Base-by-base conservation (phyloP, 805 yeast species). In the Lipomyces spencermartinsiae region DNA sequence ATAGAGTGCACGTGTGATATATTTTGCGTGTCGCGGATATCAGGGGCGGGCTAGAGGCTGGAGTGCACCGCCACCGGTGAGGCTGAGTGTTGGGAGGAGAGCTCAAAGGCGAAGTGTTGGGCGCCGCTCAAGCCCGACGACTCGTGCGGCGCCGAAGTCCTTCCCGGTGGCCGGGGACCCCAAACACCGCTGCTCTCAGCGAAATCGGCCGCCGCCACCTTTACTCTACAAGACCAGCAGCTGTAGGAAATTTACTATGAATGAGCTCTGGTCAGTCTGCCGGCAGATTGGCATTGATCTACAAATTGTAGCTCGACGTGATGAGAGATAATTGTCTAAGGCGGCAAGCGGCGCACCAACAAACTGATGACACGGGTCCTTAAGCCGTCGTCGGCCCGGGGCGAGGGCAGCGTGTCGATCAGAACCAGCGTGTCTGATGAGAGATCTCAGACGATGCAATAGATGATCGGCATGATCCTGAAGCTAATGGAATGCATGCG, bases 101-200 rank as follows among this genome's bases (percentile, higher is more conserved):
- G 16, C 16, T 10, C 16, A 25, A 1, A n/a, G 64, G 61, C 55
- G 60, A 59, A 56, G 64, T 55, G 59, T 62, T 62, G 64, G 64
- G 60, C 58, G 65, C 49, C 51, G 65, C 61, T 55, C 55, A 31
- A 43, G 59, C 57, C 46, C 49, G 56, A 56, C 33, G 16, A 14
- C 14, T 35, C 39, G 49, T 43, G 49, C 49, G 49, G 49, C 49
- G 19, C 19, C 19, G 49, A 19, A 16, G n/a, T 35, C 14, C 39
- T 8, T 35, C 39, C 39, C 14, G 5, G 39, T 35, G 29, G 16
- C 39, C 39, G 37, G 37, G 37, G 37, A 12, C 43, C 43, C 43
- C 43, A 37, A 37, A 12, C 16, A 37, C 16, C 29, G 29, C 29
- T 25, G 29, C 29, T 25, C 29, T 25, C 29, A 25, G 29, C 29